Evolutionary conservation across 768 basidiomycete species (phyloP), one percentile per base, ranked within the genome.

Genomic region (Brasilioporus rufonigricans): DNA sequence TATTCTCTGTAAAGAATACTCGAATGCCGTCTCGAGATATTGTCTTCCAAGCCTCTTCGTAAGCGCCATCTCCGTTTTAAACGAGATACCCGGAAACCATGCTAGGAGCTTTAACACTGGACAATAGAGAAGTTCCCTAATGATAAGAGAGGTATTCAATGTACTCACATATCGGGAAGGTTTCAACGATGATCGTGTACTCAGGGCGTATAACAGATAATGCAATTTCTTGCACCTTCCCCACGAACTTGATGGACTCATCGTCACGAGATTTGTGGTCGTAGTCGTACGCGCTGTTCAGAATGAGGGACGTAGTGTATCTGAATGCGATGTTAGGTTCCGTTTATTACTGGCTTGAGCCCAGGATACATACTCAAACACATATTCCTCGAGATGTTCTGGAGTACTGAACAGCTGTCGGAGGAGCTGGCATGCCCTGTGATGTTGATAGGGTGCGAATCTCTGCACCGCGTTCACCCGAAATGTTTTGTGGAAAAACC

Each of bases 401-500:
- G 74, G 72, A 7, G 60, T 55, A 4, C 63, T 63, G 5, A 74
- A 27, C 12, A 76, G 58, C 6, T 61, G 63, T 11, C 57, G 61
- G 27, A 77, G 67, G 19, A 73, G 50, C 2, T 51, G 55, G 47
- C 71, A 68, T 5, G 64, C 59, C 10, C 63, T 66, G 38, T 60
- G 64, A 10, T 68, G 46, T 33, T 67, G 62, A 40, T 65, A 62
- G 0, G 69, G 68, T 5, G 61, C 50, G 47, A 69, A 72, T 29
- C 62, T 59, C 6, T 40, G 31, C 2, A 57, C 53, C 9, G 58
- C 61, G 11, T 55, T 29, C 19, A 43, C 18, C 48, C 60, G 53
- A 57, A 58, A 63, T 44, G 62, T 52, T 47, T 63, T 56, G 24
- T 65, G 57, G 24, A 66, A 67, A 46, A 68, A 49, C 19, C 61